Evolutionary conservation across 225 moss, liverwort and hornwort genomes (phyloP).

Genomic region (Marchantia paleacea): DNA sequence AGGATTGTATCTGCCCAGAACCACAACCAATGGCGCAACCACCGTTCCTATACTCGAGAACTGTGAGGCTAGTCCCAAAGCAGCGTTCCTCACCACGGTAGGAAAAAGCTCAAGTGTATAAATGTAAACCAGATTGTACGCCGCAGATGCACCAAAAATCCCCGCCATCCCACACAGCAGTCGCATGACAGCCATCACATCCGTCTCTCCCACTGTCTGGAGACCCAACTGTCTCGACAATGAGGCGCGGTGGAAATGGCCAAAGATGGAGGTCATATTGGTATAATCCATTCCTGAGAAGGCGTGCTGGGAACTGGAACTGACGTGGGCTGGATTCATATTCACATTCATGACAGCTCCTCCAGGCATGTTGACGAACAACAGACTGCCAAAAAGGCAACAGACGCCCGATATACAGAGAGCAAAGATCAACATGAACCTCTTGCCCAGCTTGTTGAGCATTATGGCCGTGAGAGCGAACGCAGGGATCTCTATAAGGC

Average conservation of each 20-base stretch:
- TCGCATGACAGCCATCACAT: slow-evolving; percentile 22
- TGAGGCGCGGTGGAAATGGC: no score
- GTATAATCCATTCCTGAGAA: no score
- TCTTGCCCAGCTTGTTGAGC: slow-evolving; percentile 55
- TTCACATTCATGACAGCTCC: neutral
- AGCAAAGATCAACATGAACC: slow-evolving; percentile 47
- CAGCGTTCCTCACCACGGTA: slow-evolving; percentile 81
- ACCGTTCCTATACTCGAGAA: slow-evolving; percentile 64
- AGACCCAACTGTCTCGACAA: no score
- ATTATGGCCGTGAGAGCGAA: slow-evolving; percentile 57
- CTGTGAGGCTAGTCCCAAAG: slow-evolving; percentile 68
- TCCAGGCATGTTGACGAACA: slow-evolving; percentile 30
- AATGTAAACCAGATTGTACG: slow-evolving; percentile 71
- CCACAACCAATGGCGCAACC: slow-evolving; percentile 60
- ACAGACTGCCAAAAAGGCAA: slow-evolving; percentile 65
- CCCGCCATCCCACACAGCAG: slow-evolving; percentile 62
- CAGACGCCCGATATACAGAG: slow-evolving; percentile 60
- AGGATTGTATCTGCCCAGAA: slow-evolving; percentile 47
- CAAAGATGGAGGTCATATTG: no score
- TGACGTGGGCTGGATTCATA: no score
- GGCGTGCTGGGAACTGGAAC: no score
- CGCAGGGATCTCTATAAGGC: slow-evolving; percentile 69
- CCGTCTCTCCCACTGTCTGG: no score
- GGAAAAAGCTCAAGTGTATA: slow-evolving; percentile 79
- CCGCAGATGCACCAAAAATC: slow-evolving; percentile 73